Percentiles rank a stretch among this genome's conserved stretches.
These are phyloP conservation scores for Triticum aestivum DNA, from an alignment of 176 grass and related monocot species.

Conservation along the genomic window DNA sequence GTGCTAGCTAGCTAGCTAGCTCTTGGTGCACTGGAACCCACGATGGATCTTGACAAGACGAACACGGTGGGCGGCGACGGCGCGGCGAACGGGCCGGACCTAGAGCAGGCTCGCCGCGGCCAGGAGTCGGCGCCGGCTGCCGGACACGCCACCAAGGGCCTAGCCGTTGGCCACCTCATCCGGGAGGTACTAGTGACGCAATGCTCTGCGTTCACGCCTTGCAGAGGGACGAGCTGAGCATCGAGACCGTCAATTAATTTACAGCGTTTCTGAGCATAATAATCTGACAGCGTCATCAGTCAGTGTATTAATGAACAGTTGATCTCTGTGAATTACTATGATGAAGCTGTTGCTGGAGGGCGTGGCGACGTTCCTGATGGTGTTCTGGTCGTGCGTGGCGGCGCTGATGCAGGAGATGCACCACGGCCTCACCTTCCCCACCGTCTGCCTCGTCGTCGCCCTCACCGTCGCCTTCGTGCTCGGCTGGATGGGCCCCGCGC, in stretches of 20 bases:
- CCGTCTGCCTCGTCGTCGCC: conserved; percentile 42
- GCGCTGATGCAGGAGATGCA: conserved; percentile 57
- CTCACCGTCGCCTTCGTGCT: conserved; percentile 51
- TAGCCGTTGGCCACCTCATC: conserved; percentile 18
- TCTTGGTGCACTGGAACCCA: background rate
- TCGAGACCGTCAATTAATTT: background rate
- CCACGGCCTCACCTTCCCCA: conserved; percentile 27
- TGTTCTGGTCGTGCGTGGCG: conserved; percentile 49
- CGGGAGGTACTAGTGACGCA: conserved; percentile 20
- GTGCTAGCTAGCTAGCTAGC: too few relatives aligned
- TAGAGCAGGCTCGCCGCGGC: conserved; percentile 1
- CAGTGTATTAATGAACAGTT: background rate
- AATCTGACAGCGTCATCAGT: background rate
- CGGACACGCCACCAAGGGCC: conserved; percentile 1
- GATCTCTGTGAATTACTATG: background rate
- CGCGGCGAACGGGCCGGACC: background rate
- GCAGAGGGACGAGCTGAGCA: background rate
- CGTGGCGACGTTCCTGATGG: conserved; percentile 36
- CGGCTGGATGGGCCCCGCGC: conserved; percentile 42
- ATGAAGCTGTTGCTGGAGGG: conserved; percentile 29
- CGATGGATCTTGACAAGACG: background rate
- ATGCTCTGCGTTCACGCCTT: background rate
- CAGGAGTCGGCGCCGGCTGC: background rate
- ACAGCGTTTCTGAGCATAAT: too few relatives aligned
- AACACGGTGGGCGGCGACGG: background rate